Base-by-base conservation (phyloP, 2,329 filamentous ascomycete genomes). In the Beauveria scarabaeidicola region DNA sequence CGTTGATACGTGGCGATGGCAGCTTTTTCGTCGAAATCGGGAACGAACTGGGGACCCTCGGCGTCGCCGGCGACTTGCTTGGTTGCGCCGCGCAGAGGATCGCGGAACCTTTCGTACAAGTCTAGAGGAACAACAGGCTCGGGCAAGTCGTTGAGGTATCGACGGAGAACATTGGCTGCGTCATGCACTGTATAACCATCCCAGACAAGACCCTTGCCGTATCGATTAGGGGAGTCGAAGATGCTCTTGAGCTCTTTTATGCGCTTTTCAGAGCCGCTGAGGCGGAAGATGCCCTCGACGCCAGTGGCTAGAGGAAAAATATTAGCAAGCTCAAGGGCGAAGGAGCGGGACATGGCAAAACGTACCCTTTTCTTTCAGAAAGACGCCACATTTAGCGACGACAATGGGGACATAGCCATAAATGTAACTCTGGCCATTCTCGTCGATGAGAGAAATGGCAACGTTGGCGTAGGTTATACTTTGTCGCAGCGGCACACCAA, bases 341-440 rank as follows among this genome's bases (percentile, higher is more conserved):
- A 32, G 11, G n/a, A 15, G n/a, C 36, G 17, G 8, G 38, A 21
- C 44, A 52, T 40, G 69, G 65, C 60, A 61, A 46, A 75, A 83
- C 65, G 46, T 74, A 97, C 94, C 94, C 83, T 96, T 97, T 73
- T 99, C 94, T 74, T 99, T 99, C 65, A 99, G 73, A 66, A 92
- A 99, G 4, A 99, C 92, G 63, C 94, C 94, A 72, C 94, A 97
- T 74, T 99, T 99, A 40, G 94, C 94, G 58, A 99, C 93, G 47
- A 99, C 93, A 64, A 99, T 97, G 19, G 94, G 94, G 8, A 99
- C 93, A 69, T 97, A 97, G 69, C 94, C 94, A 73, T 97, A 99
- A 58, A 97, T 97, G 73, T 96, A 97, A 75, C 91, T 96, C 73
- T 94, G 86, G 36, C 93, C 93, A 65, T 94, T 83, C 65, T 93